Conservation (phyloP, 2,329 filamentous ascomycete genomes). For the Microcyclosporella mali region DNA sequence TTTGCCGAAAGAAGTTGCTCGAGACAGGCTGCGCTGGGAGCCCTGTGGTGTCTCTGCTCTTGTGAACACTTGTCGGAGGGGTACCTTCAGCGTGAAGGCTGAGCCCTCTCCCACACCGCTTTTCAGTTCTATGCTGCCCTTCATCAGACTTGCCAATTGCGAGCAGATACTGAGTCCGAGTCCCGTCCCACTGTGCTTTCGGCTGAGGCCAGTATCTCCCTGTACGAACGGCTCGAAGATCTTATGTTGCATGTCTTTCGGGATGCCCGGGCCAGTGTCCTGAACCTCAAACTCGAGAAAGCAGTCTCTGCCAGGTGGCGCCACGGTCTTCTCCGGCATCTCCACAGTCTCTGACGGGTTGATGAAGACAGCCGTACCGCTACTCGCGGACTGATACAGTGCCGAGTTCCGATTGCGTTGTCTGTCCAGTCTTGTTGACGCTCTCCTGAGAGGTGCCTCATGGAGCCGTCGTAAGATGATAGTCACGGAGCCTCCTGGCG, state of each 20-base stretch:
- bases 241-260: conserved; percentile 66
- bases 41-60: neutral
- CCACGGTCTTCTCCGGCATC: conserved; percentile 7
- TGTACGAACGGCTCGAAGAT: conserved; percentile 95
- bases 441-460: conserved; percentile 36
- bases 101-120: conserved; percentile 70
- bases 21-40: conserved; percentile 2
- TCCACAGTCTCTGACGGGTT: conserved; percentile 10
- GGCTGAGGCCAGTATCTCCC: conserved; percentile 81
- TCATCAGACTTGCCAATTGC: conserved; percentile 78
- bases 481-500: conserved; percentile 65
- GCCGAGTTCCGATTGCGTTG: conserved; percentile 4
- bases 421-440: conserved; percentile 1
- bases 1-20: conserved; percentile 3
- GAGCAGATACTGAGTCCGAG: conserved; percentile 83
- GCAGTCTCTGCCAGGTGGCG: conserved; percentile 57
- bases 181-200: conserved; percentile 84
- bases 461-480: conserved; percentile 69
- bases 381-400: neutral
- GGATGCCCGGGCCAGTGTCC: conserved; percentile 82
- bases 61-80: conserved; percentile 63
- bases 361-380: conserved; percentile 16
- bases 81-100: conserved; percentile 75
- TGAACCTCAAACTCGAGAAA: conserved; percentile 82
- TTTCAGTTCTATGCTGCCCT: conserved; percentile 64